Percentiles rank a stretch among this genome's conserved stretches.
Evolutionary conservation across 108 stramenopile genomes (phyloP).

Genomic region (Skeletonema grethae): DNA sequence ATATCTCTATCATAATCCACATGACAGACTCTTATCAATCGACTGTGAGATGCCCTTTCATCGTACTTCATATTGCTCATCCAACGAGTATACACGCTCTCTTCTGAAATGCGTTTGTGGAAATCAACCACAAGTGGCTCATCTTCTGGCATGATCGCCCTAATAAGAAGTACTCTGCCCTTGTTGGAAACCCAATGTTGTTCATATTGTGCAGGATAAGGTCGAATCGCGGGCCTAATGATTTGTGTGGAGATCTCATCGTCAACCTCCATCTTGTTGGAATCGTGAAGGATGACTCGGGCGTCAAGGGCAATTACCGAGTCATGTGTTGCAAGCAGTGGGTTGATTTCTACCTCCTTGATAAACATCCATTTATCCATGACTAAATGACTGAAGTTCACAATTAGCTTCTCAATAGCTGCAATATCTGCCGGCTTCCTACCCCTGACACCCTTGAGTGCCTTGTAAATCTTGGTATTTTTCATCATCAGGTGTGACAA

Average conservation of each 20-base stretch:
- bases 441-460: conserved; percentile 35
- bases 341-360: conserved; percentile 38
- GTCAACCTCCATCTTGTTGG: conserved; percentile 5
- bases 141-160: conserved; percentile 44
- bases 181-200: conserved; percentile 29
- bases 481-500: conserved; percentile 42
- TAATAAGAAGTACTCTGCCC: conserved; percentile 29
- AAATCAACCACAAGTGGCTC: conserved; percentile 39
- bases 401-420: conserved; percentile 32
- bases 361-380: conserved; percentile 41
- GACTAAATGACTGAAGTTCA: conserved; percentile 39
- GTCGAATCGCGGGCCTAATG: conserved; percentile 36
- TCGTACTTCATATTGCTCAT: conserved; percentile 27
- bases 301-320: conserved; percentile 34
- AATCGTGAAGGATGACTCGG: conserved; percentile 27
- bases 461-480: conserved; percentile 34
- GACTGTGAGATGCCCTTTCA: conserved; percentile 27
- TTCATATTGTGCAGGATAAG: conserved; percentile 34
- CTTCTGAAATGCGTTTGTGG: conserved; percentile 32
- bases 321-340: conserved; percentile 2
- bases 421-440: conserved; percentile 24
- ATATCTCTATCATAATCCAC: conserved; percentile 44
- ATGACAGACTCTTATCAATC: conserved; percentile 36
- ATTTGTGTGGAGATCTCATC: conserved; percentile 11
- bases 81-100: conserved; percentile 36